Evolutionary conservation across 257 asterid genomes (phyloP).

Genomic region (Primulina tabacum): DNA sequence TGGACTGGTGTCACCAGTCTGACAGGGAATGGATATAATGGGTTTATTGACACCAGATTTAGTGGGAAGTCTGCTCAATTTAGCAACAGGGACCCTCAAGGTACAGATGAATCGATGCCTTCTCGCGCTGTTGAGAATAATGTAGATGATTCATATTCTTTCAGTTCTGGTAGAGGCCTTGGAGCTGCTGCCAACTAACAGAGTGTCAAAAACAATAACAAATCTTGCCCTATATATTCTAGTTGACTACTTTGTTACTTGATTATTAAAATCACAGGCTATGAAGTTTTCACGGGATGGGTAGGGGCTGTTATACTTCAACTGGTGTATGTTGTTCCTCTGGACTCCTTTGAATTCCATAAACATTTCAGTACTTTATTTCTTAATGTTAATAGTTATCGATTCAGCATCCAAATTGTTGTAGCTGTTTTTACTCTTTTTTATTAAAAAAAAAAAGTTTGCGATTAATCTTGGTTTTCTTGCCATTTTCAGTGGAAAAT

Average conservation of each 20-base stretch:
- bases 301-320: slow-evolving; percentile 29
- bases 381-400: slow-evolving; percentile 37
- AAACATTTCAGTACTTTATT: slow-evolving; percentile 41
- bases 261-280: slow-evolving; percentile 53
- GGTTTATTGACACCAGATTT: slow-evolving; percentile 36
- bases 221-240: slow-evolving; percentile 37
- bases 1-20: slow-evolving; percentile 40
- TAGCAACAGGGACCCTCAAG: slow-evolving; percentile 41
- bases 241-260: slow-evolving; percentile 42
- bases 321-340: slow-evolving; percentile 28
- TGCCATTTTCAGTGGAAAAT: slow-evolving; percentile 4
- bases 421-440: slow-evolving; percentile 35
- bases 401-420: slow-evolving; percentile 37
- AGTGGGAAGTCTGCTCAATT: slow-evolving; percentile 30
- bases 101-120: slow-evolving; percentile 32
- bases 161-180: slow-evolving; percentile 35
- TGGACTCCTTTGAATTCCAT: slow-evolving; percentile 33
- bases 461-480: slow-evolving; percentile 14
- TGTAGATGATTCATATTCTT: slow-evolving; percentile 36
- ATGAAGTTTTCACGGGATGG: slow-evolving; percentile 39
- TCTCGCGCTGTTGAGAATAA: slow-evolving; percentile 29
- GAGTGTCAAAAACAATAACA: slow-evolving; percentile 32
- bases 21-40: slow-evolving; percentile 42
- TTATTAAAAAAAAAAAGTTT: neutral
- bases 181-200: slow-evolving; percentile 43